A percentile compares a stretch with the other conserved stretches of the same genome.
These are phyloP conservation scores for Coleophoma crateriformis DNA, from an alignment of 2,329 filamentous ascomycete genomes.

Conservation along the genomic window DNA sequence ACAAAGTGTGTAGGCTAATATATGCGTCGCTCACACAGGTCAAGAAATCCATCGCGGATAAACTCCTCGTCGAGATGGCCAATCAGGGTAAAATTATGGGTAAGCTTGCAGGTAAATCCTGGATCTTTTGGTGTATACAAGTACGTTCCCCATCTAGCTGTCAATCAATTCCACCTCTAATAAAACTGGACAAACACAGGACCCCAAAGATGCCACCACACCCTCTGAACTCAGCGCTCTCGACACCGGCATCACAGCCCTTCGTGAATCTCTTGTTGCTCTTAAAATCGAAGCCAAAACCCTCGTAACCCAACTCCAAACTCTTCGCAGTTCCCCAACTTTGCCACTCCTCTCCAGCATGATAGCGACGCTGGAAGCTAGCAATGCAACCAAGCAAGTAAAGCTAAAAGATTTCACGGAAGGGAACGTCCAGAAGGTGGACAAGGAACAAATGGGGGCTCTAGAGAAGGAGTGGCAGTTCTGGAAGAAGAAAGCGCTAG, in stretches of 20 bases:
- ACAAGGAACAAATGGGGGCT: conserved; percentile 37
- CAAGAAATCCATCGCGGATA: conserved; percentile 46
- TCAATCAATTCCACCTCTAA: neutral
- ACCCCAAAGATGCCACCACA: conserved; percentile 39
- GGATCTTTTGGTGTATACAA: conserved; percentile 27
- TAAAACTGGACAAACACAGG: conserved; percentile 28
- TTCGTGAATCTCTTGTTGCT: conserved; percentile 35
- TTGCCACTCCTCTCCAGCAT: conserved; percentile 40
- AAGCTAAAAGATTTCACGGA: conserved; percentile 36
- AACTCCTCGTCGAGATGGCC: conserved; percentile 57
- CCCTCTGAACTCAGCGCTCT: conserved; percentile 42
- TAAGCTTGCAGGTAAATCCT: conserved; percentile 28
- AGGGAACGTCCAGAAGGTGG: conserved; percentile 34
- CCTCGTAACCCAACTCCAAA: conserved; percentile 35
- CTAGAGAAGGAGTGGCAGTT: conserved; percentile 39
- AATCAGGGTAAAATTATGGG: conserved; percentile 54
- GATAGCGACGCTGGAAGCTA: conserved; percentile 35
- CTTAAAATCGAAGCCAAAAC: conserved; percentile 45
- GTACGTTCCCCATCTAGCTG: conserved; percentile 10
- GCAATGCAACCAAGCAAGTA: conserved; percentile 33
- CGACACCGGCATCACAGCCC: conserved; percentile 38
- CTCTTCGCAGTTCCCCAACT: conserved; percentile 37
- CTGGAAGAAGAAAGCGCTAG: conserved; percentile 30
- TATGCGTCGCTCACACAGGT: conserved; percentile 10
- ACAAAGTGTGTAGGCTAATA: neutral